Conservation (phyloP, 192 early-diverging fungal genomes). For the Podila minutissima region DNA sequence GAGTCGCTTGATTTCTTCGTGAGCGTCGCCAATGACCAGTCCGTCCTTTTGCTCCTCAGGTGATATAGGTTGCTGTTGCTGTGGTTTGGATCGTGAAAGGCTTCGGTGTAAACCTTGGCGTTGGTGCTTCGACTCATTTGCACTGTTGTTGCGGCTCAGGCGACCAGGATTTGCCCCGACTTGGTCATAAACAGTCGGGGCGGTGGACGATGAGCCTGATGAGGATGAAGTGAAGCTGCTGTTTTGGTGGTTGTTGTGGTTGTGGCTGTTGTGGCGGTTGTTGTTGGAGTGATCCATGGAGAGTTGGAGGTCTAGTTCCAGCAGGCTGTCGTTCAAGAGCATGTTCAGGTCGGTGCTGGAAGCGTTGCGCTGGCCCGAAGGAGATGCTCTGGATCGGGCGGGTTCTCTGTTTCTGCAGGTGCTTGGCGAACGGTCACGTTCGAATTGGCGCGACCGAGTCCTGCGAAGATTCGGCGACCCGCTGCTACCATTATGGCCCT, state of each 20-base stretch:
- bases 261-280: background rate
- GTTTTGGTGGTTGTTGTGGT: background rate
- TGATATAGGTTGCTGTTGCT: constrained; percentile 2
- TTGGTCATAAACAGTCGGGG: too few relatives aligned
- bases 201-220: too few relatives aligned
- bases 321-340: constrained; percentile 31
- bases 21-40: constrained; percentile 23
- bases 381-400: too few relatives aligned
- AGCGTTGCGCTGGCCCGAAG: too few relatives aligned
- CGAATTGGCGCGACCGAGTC: background rate
- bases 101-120: too few relatives aligned
- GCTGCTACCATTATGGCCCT: background rate
- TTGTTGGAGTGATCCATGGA: constrained; percentile 1
- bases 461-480: background rate
- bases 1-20: constrained; percentile 40
- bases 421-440: background rate
- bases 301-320: constrained; percentile 37
- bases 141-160: too few relatives aligned
- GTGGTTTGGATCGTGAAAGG: background rate
- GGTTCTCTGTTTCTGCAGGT: too few relatives aligned
- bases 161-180: too few relatives aligned
- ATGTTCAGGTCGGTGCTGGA: constrained; percentile 28
- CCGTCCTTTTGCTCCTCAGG: constrained; percentile 6
- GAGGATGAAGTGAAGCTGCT: background rate
- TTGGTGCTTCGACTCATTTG: too few relatives aligned